Evolutionary conservation across 805 yeast genomes (phyloP), one percentile per base, ranked within the genome.

Genomic region (Sugiyamaella smithiae): DNA sequence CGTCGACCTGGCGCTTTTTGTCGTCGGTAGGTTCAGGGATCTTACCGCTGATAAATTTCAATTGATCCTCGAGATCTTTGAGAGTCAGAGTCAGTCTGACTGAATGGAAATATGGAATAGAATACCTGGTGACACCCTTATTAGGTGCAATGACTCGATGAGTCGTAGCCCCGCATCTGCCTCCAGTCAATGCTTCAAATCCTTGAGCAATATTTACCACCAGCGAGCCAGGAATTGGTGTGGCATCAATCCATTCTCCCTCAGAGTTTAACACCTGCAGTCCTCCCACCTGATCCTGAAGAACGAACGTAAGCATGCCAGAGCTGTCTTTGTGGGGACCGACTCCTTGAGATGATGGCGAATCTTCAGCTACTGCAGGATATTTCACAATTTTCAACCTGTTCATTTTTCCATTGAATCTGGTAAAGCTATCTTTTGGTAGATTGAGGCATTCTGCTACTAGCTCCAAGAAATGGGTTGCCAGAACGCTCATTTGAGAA

Each of bases 321-420:
- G 82, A 77, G 16, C 63, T 56, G 57, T 84, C 89, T 49, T 85
- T 73, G 58, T 83, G 88, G 2, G 85, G 82, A 1, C 86, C 85
- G 14, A 74, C 77, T 0, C 84, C 85, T 56, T 77, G 82, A 8
- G 43, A 42, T 12, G 49, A 46, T 14, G 44, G 51, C n/a, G 54
- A 37, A 12, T 48, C 41, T 1, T 53, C 63, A 0, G 51, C 40
- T 1, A 61, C 58, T 45, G 76, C 81, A 2, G 85, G 85, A 56
- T 81, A 81, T 23, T 77, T 74, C 33, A 81, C 73, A 14, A 81
- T 60, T 56, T 82, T 81, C 72, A 81, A 77, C 57, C 80, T 78
- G 52, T 75, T 70, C 49, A 73, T 74, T 48, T 76, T 75, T 49
- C 68, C 70, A 56, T 79, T 78, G 62, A 68, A 81, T 5, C 63